phyloP scores from a whole-genome alignment of 192 early-diverging fungal genomes.

The Linnemannia hyalina region DNA sequence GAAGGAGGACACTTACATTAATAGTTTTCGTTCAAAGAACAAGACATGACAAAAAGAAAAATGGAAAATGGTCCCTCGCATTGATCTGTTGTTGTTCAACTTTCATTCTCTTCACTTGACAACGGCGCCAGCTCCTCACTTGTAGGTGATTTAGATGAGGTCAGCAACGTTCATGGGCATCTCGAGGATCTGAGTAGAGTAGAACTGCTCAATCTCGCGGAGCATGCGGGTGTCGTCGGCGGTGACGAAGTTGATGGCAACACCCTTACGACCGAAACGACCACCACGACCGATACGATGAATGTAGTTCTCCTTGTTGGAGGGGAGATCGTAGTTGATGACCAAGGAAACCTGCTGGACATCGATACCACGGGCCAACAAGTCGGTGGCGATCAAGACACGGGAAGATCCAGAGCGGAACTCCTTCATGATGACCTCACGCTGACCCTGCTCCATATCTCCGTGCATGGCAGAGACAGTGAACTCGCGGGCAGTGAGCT shows the following conservation, averaged over 20 bases:
- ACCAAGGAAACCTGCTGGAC: constrained; percentile 99
- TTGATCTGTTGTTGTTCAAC: constrained; percentile 7
- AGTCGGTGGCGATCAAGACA: constrained; percentile 98
- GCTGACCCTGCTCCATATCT: constrained; percentile 97
- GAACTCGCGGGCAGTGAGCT: constrained; percentile 91
- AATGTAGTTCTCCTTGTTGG: constrained; percentile 99
- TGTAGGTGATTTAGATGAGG: constrained; percentile 66
- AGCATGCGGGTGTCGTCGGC: constrained; percentile 94
- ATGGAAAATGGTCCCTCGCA: constrained; percentile 1
- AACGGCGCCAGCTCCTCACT: background rate
- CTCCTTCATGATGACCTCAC: constrained; percentile 99
- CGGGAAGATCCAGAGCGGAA: constrained; percentile 98
- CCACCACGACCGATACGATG: constrained; percentile 99
- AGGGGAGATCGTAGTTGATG: constrained; percentile 94
- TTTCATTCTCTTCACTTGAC: constrained; percentile 17
- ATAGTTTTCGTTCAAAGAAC: constrained; percentile 16
- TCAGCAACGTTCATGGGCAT: constrained; percentile 99
- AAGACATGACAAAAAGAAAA: constrained; percentile 31
- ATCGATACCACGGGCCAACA: constrained; percentile 99
- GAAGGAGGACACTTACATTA: constrained; percentile 28
- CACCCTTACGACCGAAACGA: constrained; percentile 99
- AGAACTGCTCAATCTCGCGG: constrained; percentile 89
- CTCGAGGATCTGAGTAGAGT: constrained; percentile 99
- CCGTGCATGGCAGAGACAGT: constrained; percentile 99
- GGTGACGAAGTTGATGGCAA: constrained; percentile 99